A percentile compares a stretch with the other conserved stretches of the same genome.
These are phyloP conservation scores for Copromyces sp. DNA, from an alignment of 495 filamentous ascomycete species.

Conservation along the genomic window DNA sequence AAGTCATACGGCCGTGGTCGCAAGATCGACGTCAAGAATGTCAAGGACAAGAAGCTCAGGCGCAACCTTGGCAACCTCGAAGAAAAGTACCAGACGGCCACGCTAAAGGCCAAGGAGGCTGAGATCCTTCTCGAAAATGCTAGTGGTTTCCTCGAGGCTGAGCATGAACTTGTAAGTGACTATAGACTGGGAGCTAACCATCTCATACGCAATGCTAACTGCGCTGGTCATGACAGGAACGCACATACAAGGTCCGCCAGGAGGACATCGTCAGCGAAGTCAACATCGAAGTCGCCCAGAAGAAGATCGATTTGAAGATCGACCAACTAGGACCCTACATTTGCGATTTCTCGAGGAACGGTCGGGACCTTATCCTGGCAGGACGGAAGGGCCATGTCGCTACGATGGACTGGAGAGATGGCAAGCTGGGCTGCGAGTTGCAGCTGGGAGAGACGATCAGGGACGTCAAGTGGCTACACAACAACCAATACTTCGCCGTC, in stretches of 20 bases:
- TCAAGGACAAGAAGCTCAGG: slow-evolving; percentile 82
- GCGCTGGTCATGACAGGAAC: slow-evolving; percentile 34
- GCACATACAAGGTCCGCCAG: slow-evolving; percentile 85
- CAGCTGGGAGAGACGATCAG: slow-evolving; percentile 83
- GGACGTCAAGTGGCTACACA: slow-evolving; percentile 88
- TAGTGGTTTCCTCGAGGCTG: slow-evolving; percentile 80
- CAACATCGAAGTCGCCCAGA: slow-evolving; percentile 74
- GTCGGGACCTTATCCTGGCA: slow-evolving; percentile 70
- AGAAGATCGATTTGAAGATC: slow-evolving; percentile 82
- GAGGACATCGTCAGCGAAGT: slow-evolving; percentile 71
- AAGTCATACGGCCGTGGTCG: slow-evolving; percentile 76
- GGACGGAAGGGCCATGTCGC: slow-evolving; percentile 92
- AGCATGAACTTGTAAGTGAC: slow-evolving; percentile 50
- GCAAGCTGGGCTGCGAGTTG: slow-evolving; percentile 80
- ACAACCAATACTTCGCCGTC: slow-evolving; percentile 93
- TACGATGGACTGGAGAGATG: slow-evolving; percentile 92
- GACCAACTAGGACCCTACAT: slow-evolving; percentile 76
- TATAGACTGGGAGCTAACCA: neutral
- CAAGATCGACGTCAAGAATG: slow-evolving; percentile 44
- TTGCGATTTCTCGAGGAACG: slow-evolving; percentile 81
- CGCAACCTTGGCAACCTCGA: slow-evolving; percentile 70
- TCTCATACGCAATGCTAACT: neutral
- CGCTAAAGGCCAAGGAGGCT: slow-evolving; percentile 78
- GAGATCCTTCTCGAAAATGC: slow-evolving; percentile 88
- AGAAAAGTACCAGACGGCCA: slow-evolving; percentile 67